phyloP scores from a whole-genome alignment of 2,329 filamentous ascomycete genomes.

The Calonectria leucothoes region DNA sequence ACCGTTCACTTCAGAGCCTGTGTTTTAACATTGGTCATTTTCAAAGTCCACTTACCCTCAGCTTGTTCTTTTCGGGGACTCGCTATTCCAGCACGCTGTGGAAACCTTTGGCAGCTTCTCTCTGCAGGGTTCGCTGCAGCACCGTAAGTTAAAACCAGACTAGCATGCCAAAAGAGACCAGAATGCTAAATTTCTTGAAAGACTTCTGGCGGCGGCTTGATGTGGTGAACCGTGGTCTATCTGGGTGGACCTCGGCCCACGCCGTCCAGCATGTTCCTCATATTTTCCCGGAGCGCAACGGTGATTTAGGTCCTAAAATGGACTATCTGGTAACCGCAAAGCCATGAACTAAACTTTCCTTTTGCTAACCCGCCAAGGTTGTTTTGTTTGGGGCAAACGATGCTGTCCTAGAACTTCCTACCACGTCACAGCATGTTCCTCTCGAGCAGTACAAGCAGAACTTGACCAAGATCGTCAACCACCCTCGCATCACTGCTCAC shows the following conservation, averaged over 20 bases:
- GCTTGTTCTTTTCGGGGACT: constrained; percentile 89
- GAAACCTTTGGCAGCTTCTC: constrained; percentile 75
- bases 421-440: constrained; percentile 79
- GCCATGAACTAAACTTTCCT: background rate
- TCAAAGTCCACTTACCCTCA: constrained; percentile 72
- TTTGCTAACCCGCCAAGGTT: constrained; percentile 60
- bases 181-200: constrained; percentile 47
- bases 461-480: constrained; percentile 76
- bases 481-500: constrained; percentile 77
- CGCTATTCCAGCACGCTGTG: constrained; percentile 79
- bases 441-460: constrained; percentile 82
- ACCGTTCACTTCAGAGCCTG: background rate
- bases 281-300: constrained; percentile 75
- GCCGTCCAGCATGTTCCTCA: constrained; percentile 75
- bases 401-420: constrained; percentile 73
- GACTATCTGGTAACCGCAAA: constrained; percentile 69
- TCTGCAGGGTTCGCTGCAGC: constrained; percentile 78
- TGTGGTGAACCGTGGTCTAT: constrained; percentile 88
- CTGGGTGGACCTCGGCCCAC: constrained; percentile 86
- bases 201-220: constrained; percentile 83
- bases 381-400: constrained; percentile 94
- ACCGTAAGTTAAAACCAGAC: constrained; percentile 61
- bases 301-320: constrained; percentile 65
- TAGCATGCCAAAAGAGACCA: background rate
- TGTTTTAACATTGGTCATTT: background rate